Percentiles rank a stretch among this genome's conserved stretches.
These are phyloP conservation scores for Podila horticola DNA, from an alignment of 192 early-diverging fungal species.

Conservation along the genomic window DNA sequence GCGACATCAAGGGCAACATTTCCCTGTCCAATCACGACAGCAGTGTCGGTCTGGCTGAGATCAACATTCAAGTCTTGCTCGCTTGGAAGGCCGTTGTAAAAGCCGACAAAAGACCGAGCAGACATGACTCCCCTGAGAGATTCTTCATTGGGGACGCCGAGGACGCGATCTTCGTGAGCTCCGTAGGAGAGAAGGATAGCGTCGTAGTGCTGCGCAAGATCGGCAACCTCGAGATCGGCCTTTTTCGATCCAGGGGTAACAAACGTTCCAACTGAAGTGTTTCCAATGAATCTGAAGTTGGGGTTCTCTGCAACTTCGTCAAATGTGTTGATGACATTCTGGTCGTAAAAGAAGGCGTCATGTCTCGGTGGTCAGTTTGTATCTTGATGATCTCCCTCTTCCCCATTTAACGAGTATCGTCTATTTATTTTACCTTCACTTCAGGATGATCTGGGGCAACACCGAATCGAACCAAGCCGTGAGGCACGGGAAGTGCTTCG, in stretches of 20 bases:
- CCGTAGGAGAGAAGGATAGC: slow-evolving; percentile 90
- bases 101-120: slow-evolving; percentile 89
- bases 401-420: too few species aligned
- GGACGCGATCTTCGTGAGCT: slow-evolving; percentile 73
- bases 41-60: slow-evolving; percentile 74
- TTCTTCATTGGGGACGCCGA: slow-evolving; percentile 79
- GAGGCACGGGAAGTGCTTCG: slow-evolving; percentile 86
- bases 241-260: slow-evolving; percentile 22
- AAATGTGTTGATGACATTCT: slow-evolving; percentile 91
- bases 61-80: slow-evolving; percentile 69
- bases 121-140: slow-evolving; percentile 69
- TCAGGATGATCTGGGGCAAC: slow-evolving; percentile 98
- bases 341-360: neutral
- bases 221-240: slow-evolving; percentile 54
- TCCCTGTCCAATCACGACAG: slow-evolving; percentile 90
- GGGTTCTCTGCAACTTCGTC: slow-evolving; percentile 76
- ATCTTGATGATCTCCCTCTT: too few species aligned
- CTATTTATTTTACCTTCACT: slow-evolving; percentile 77
- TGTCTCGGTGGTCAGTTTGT: neutral
- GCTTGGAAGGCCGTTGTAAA: slow-evolving; percentile 93
- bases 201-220: slow-evolving; percentile 72
- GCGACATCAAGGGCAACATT: slow-evolving; percentile 96
- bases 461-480: slow-evolving; percentile 92
- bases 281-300: slow-evolving; percentile 84
- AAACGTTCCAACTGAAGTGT: slow-evolving; percentile 72